Base-by-base conservation (phyloP, 805 yeast genomes). In the Zygosaccharomyces rouxii region DNA sequence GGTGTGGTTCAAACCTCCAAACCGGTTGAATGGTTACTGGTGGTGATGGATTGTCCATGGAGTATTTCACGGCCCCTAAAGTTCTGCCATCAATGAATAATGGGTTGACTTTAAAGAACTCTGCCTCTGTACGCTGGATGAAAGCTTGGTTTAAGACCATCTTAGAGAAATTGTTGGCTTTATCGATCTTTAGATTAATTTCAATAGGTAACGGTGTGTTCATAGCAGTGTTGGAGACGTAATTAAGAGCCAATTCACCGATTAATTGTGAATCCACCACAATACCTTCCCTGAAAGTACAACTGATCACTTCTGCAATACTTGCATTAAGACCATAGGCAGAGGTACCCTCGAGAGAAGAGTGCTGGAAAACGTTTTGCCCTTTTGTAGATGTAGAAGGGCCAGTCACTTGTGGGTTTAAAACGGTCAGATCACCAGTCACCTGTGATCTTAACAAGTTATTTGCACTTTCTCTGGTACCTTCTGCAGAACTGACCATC, bases 171-270 rank as follows among this genome's bases (percentile, higher is more conserved):
- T 69, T 63, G 7, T 74, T 74, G 38, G 74, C 68, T 19, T 70
- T 69, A 7, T 71, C 68, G 5, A 78, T 64, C 44, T 65, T 68
- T 51, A 80, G 47, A 42, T 72, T 72, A 28, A 78, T 71, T 48
- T 71, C 74, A 5, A 65, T 58, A 43, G 80, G 81, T 14, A 72
- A 44, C 16, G 61, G 58, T n/a, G 55, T 35, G 48, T 62, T 58
- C 45, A 44, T 46, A 11, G 49, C 46, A 26, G 61, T 53, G 44
- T 60, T 56, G 42, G 72, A 56, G 19, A 76, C 75, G 63, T 81
- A 87, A 57, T 84, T 84, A 64, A 89, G 78, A 0, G 96, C 96
- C 56, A 90, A 73, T 69, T 92, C 97, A 45, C 98, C 97, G 47
- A 84, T 76, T 10, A 83, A 74, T 60, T 83, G 81, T 6, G 88